Base-by-base conservation (phyloP, 2,329 filamentous ascomycete genomes). In the Xylaria multiplex region DNA sequence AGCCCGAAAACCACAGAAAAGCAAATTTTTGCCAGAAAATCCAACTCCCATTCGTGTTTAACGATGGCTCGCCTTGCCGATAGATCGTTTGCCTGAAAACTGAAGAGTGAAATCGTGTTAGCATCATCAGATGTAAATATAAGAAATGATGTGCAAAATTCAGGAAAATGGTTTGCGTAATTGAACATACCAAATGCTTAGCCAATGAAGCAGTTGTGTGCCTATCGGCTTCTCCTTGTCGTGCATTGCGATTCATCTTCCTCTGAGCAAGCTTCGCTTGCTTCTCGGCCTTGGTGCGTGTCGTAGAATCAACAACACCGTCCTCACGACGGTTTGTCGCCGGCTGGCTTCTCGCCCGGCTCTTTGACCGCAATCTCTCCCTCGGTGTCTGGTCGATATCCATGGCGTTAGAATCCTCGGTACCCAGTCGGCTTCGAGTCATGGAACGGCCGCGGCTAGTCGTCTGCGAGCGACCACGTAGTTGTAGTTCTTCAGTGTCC, bases 181-280 rank as follows among this genome's bases (percentile, higher is more conserved):
- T 57, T 43, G 14, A 49, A 69, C 72, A 80, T 86, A 97, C 91
- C 87, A 99, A 85, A 83, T 98, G 96, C 84, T 97, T 99, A 69
- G 90, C 88, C 80, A 97, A 82, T 59, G 92, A 86, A 43, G 92
- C 91, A 62, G 90, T 90, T 68, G 89, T 89, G 82, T 98, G 95
- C 78, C 96, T 89, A 85, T 99, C 96, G 68, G 91, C 94, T 84
- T 99, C 96, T 85, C 96, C 96, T 85, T 96, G 93, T 80, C 94
- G 90, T 50, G 96, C 96, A 91, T 96, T 96, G 71, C 95, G 89
- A 85, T 99, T 99, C 93, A 96, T 97, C 88, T 93, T 95, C 86
- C 95, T 93, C 90, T 99, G 96, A 75, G 90, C 86, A 78, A 99
- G 82, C 86, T 97, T 98, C 77, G 89, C 86, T 78, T 96, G 84